These are phyloP conservation scores for Gloeophyllum trabeum DNA, from an alignment of 768 basidiomycete species.

Conservation along the genomic window DNA sequence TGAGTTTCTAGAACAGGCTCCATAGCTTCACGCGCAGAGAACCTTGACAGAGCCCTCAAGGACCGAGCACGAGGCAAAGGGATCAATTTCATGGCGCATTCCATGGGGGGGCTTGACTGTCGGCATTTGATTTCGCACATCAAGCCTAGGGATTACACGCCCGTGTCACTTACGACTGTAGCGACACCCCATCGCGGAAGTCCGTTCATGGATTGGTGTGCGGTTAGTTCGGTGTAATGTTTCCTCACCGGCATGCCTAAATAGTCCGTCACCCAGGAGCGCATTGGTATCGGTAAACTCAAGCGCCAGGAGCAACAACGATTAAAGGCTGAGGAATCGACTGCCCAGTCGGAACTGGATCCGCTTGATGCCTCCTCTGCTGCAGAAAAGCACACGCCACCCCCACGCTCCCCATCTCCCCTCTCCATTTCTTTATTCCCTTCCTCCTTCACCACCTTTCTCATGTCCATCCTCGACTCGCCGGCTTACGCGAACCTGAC, in stretches of 20 bases:
- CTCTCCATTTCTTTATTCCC: slow-evolving; percentile 57
- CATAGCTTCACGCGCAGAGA: slow-evolving; percentile 67
- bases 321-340: neutral
- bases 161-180: slow-evolving; percentile 80
- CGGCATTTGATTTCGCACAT: slow-evolving; percentile 85
- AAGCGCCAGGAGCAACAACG: slow-evolving; percentile 15
- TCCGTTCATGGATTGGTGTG: slow-evolving; percentile 99
- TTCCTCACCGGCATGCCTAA: slow-evolving; percentile 1
- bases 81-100: slow-evolving; percentile 91
- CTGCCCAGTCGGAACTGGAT: neutral
- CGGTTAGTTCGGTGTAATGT: slow-evolving; percentile 34
- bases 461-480: slow-evolving; percentile 86
- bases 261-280: slow-evolving; percentile 37
- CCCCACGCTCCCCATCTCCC: slow-evolving; percentile 19
- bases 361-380: neutral
- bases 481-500: slow-evolving; percentile 95
- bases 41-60: slow-evolving; percentile 63
- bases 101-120: slow-evolving; percentile 97
- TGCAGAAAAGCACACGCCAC: slow-evolving; percentile 14
- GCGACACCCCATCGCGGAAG: slow-evolving; percentile 93
- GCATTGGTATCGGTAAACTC: slow-evolving; percentile 82
- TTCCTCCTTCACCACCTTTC: slow-evolving; percentile 75
- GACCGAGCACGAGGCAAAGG: slow-evolving; percentile 60
- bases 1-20: slow-evolving; percentile 68
- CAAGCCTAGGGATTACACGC: slow-evolving; percentile 71